Percentiles rank a stretch among this genome's conserved stretches.
Evolutionary conservation across 768 basidiomycete species (phyloP).

Genomic region (Melanogaster broomeanus): DNA sequence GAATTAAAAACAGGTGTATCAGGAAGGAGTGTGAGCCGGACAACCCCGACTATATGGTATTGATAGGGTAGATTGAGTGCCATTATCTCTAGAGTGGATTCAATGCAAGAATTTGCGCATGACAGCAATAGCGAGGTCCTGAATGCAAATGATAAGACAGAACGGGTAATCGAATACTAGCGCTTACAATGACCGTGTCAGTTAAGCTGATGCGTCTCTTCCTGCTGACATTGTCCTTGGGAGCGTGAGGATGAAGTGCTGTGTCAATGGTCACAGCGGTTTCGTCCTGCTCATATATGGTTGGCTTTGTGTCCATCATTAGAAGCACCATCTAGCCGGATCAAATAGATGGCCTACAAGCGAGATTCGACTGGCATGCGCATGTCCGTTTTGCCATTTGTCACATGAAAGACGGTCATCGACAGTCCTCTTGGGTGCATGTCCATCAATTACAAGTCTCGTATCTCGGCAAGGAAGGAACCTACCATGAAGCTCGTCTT

Average conservation of each 20-base stretch:
- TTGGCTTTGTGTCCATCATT: not conserved
- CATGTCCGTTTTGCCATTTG: not conserved
- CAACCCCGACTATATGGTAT: not conserved
- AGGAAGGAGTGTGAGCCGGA: not conserved
- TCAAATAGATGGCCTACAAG: not conserved
- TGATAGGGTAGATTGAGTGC: not conserved
- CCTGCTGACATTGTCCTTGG: not conserved
- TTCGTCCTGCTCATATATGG: conserved; percentile 7
- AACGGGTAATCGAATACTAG: not conserved
- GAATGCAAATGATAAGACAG: not conserved
- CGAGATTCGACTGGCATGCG: not conserved
- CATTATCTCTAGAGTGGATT: not conserved
- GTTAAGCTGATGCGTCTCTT: conserved; percentile 8
- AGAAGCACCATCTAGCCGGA: not conserved
- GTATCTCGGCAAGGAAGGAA: not conserved
- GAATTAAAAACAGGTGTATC: not conserved
- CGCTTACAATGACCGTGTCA: conserved; percentile 3
- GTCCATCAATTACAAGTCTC: not conserved
- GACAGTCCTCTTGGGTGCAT: conserved; percentile 1
- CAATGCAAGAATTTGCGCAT: conserved; percentile 4
- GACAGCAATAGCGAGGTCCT: conserved; percentile 6
- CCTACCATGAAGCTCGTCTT: conserved; percentile 8
- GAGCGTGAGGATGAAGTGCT: not conserved
- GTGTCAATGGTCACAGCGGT: not conserved
- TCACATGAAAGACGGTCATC: conserved; percentile 4